These are phyloP conservation scores for Geosmithia flava DNA, from an alignment of 2,329 filamentous ascomycete species.

Conservation along the genomic window DNA sequence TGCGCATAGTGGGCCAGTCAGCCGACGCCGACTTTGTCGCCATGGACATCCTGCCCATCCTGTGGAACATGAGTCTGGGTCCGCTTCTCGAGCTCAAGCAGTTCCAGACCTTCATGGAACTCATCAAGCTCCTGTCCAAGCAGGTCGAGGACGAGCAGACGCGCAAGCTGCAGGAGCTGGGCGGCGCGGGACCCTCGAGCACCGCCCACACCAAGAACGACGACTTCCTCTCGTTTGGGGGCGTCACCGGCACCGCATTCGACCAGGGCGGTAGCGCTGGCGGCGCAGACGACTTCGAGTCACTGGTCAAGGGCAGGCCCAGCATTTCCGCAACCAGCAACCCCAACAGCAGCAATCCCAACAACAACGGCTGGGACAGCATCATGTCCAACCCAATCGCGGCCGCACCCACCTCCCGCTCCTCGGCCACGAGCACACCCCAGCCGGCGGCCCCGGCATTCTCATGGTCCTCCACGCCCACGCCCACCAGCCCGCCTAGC, in stretches of 20 bases:
- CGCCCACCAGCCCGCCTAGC: slow-evolving; percentile 14
- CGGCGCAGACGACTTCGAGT: slow-evolving; percentile 66
- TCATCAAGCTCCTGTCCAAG: slow-evolving; percentile 69
- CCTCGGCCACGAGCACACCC: slow-evolving; percentile 15
- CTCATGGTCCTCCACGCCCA: slow-evolving; percentile 45
- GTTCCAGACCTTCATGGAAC: slow-evolving; percentile 80
- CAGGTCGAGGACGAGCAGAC: slow-evolving; percentile 83
- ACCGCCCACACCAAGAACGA: slow-evolving; percentile 37
- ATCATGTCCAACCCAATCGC: slow-evolving; percentile 8
- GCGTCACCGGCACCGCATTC: slow-evolving; percentile 47
- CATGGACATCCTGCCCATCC: slow-evolving; percentile 74
- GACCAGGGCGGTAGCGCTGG: slow-evolving; percentile 30
- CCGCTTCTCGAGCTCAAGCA: slow-evolving; percentile 78
- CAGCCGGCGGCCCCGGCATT: slow-evolving; percentile 32
- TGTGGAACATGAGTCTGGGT: slow-evolving; percentile 88
- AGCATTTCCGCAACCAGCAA: slow-evolving; percentile 2
- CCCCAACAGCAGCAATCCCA: slow-evolving; percentile 18
- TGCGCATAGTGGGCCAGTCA: slow-evolving; percentile 68
- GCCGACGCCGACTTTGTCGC: slow-evolving; percentile 88
- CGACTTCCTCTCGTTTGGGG: slow-evolving; percentile 61
- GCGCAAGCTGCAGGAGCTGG: slow-evolving; percentile 76
- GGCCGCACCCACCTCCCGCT: slow-evolving; percentile 14
- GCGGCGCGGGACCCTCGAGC: slow-evolving; percentile 31
- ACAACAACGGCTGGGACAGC: slow-evolving; percentile 36
- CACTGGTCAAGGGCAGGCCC: slow-evolving; percentile 63